Evolutionary conservation across 352 stramenopile species (phyloP).

Genomic region (Globisporangium takayamanum): DNA sequence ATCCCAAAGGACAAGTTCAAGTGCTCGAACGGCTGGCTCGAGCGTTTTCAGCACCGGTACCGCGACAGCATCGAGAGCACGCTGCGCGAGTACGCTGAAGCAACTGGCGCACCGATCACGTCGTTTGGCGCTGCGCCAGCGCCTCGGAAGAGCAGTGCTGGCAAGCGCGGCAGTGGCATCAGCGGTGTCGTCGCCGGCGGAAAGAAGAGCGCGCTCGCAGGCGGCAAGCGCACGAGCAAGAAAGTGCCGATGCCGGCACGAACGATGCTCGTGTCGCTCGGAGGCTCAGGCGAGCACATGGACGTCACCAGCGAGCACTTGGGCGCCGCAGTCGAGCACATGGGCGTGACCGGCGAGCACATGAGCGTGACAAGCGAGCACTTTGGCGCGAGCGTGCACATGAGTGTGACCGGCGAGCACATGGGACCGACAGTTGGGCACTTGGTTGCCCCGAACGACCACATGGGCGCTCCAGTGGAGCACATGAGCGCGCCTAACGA

Average conservation of each 20-base stretch:
- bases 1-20: constrained; percentile 9
- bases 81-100: constrained; percentile 5
- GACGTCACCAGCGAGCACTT: not conserved
- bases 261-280: not conserved
- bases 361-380: not conserved
- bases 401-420: too few species aligned
- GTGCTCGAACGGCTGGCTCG: constrained; percentile 9
- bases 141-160: not conserved
- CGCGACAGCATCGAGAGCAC: constrained; percentile 4
- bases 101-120: constrained; percentile 1
- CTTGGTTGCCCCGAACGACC: too few species aligned
- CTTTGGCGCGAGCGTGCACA: not conserved
- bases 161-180: not conserved
- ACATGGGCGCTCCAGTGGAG: too few species aligned
- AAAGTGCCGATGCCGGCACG: constrained; percentile 1
- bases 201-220: not conserved
- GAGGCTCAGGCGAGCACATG: not conserved
- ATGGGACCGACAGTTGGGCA: too few species aligned
- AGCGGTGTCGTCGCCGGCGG: not conserved
- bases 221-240: constrained; percentile 6
- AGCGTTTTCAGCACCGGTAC: constrained; percentile 8
- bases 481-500: too few species aligned
- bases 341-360: not conserved
- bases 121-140: not conserved
- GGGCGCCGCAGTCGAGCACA: not conserved